phyloP scores from a whole-genome alignment of 192 early-diverging fungal genomes.

The Coemansia sp. region DNA sequence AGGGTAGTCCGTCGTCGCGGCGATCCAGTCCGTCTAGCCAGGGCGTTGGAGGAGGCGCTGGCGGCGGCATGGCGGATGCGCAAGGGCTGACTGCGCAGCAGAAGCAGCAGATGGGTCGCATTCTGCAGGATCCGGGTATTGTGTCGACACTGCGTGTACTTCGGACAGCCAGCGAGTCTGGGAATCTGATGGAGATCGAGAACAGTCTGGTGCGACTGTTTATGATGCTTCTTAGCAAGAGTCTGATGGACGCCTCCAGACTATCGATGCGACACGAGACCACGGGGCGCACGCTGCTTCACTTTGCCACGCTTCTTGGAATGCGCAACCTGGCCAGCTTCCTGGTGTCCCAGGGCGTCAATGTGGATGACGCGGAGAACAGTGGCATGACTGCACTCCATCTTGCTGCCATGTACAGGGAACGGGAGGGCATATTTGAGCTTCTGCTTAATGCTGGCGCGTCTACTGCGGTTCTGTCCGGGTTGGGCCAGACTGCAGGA shows the following conservation, averaged over 20 bases:
- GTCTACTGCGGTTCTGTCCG: conserved; percentile 11
- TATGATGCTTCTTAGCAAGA: conserved; percentile 13
- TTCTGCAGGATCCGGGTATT: conserved; percentile 19
- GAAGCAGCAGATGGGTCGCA: conserved; percentile 15
- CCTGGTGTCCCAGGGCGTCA: conserved; percentile 48
- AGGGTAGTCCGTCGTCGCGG: conserved; percentile 9
- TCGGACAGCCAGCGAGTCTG: conserved; percentile 16
- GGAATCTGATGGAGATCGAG: conserved; percentile 43
- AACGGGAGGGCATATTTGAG: conserved; percentile 50
- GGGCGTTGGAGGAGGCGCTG: neutral
- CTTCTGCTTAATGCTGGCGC: conserved; percentile 64
- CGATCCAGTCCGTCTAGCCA: conserved; percentile 9
- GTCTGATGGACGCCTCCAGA: conserved; percentile 19
- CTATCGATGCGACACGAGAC: conserved; percentile 33
- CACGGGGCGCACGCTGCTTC: conserved; percentile 62
- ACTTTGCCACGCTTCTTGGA: conserved; percentile 63
- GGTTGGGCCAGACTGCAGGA: conserved; percentile 20
- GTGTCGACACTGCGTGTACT: conserved; percentile 14
- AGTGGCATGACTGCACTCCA: conserved; percentile 73
- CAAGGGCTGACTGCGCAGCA: neutral
- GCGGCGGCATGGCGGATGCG: neutral
- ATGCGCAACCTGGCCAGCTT: conserved; percentile 54
- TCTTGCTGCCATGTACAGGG: conserved; percentile 62
- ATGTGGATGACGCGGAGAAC: conserved; percentile 59
- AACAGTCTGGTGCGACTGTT: conserved; percentile 31